These are phyloP conservation scores for Termitomyces sp. DNA, from an alignment of 768 basidiomycete genomes.

Conservation along the genomic window DNA sequence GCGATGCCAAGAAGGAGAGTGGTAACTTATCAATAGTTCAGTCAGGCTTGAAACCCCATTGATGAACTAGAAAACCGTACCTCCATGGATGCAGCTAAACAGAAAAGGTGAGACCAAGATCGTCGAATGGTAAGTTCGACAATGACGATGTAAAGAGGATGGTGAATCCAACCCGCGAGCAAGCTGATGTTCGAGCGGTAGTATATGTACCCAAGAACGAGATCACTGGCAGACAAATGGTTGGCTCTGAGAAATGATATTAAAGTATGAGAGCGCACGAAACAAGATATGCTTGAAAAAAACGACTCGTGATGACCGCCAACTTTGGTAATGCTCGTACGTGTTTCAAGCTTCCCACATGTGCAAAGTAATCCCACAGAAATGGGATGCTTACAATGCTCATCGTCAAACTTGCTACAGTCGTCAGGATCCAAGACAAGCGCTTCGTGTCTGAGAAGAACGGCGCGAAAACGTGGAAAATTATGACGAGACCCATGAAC, in stretches of 20 bases:
- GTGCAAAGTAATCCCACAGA: slow-evolving; percentile 1
- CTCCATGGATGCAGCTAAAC: slow-evolving; percentile 47
- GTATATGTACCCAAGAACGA: slow-evolving; percentile 42
- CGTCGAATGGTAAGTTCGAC: slow-evolving; percentile 24
- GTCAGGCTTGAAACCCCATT: slow-evolving; percentile 10
- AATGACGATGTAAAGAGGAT: slow-evolving; percentile 9
- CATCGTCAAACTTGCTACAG: slow-evolving; percentile 10
- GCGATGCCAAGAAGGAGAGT: slow-evolving; percentile 50
- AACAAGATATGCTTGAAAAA: slow-evolving; percentile 3
- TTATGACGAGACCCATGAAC: not conserved
- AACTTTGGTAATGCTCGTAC: not conserved
- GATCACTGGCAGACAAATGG: slow-evolving; percentile 32
- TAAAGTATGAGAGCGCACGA: not conserved
- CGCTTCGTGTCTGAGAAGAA: not conserved
- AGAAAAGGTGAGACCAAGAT: slow-evolving; percentile 36
- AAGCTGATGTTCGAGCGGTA: slow-evolving; percentile 36
- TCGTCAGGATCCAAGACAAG: slow-evolving; percentile 21
- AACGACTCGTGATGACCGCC: not conserved
- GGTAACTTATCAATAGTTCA: slow-evolving; percentile 40
- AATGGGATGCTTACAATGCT: not conserved
- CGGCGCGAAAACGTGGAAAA: not conserved
- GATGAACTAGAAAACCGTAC: slow-evolving; percentile 21
- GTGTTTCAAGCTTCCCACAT: slow-evolving; percentile 1
- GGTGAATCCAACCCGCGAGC: slow-evolving; percentile 14
- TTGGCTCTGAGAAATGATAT: not conserved